Conservation (phyloP, 1,284 basidiomycete genomes). For the Leucoagaricus sp. region DNA sequence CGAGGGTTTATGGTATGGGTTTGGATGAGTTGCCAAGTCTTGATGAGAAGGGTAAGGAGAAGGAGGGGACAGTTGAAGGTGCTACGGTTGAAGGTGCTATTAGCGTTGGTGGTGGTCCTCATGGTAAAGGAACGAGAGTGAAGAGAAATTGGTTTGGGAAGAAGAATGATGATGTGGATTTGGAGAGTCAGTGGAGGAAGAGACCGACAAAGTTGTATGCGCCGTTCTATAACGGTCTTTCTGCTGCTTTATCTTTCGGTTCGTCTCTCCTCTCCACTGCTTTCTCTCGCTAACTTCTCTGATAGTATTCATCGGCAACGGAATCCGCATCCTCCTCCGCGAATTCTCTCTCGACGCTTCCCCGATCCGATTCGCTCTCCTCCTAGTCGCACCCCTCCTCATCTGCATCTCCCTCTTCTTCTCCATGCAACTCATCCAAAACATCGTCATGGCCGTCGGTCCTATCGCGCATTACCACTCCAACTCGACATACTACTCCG, state of each 20-base stretch:
- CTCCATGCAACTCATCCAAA: conserved; percentile 66
- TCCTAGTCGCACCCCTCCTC: conserved; percentile 62
- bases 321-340: conserved; percentile 55
- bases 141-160: conserved; percentile 44
- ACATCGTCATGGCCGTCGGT: conserved; percentile 63
- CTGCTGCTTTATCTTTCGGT: conserved; percentile 63
- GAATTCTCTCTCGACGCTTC: conserved; percentile 70
- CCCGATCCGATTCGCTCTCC: conserved; percentile 62
- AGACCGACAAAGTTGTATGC: conserved; percentile 54
- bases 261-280: conserved; percentile 21
- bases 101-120: neutral
- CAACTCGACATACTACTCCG: conserved; percentile 75
- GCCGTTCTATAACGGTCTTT: conserved; percentile 77
- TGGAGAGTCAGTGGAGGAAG: conserved; percentile 16
- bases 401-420: conserved; percentile 78
- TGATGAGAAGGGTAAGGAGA: conserved; percentile 5
- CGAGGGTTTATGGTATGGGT: conserved; percentile 7
- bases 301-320: conserved; percentile 45
- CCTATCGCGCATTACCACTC: conserved; percentile 75
- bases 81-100: neutral
- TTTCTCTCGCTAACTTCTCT: neutral
- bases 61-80: conserved; percentile 14
- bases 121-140: conserved; percentile 8
- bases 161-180: conserved; percentile 25
- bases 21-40: neutral